These are phyloP conservation scores for Ophiostoma australiae DNA, from an alignment of 2,329 filamentous ascomycete genomes.

Conservation along the genomic window DNA sequence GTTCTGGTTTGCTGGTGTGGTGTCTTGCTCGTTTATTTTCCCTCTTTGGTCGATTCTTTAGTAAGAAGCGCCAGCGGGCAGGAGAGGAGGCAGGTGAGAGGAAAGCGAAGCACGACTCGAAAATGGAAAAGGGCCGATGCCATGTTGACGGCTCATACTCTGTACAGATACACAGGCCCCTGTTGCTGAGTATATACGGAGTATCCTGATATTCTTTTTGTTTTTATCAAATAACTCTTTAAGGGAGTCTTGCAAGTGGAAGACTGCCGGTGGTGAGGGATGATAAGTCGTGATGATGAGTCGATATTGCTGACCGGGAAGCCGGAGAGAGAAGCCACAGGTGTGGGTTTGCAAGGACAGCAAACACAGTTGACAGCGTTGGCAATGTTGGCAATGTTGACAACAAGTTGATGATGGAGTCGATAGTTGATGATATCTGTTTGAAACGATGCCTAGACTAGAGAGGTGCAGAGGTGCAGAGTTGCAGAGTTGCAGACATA, in stretches of 20 bases:
- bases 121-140: slow-evolving; percentile 16
- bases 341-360: slow-evolving; percentile 6
- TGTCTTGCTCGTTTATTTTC: background rate
- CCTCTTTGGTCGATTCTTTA: background rate
- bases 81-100: background rate
- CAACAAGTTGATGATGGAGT: slow-evolving; percentile 6
- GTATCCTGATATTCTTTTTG: background rate
- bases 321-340: background rate
- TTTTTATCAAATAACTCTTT: background rate
- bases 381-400: background rate
- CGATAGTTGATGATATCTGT: background rate
- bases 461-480: slow-evolving; percentile 8
- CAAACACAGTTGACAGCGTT: background rate
- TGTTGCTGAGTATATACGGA: background rate
- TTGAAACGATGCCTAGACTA: background rate
- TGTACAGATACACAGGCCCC: background rate
- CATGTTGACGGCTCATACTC: slow-evolving; percentile 13
- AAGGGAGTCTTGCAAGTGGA: background rate
- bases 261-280: background rate
- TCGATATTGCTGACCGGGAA: slow-evolving; percentile 7
- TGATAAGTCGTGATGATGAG: slow-evolving; percentile 12
- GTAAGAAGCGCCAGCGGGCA: background rate
- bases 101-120: background rate
- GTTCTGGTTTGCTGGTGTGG: background rate
- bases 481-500: background rate